Percentiles rank a stretch among this genome's conserved stretches.
Evolutionary conservation across 1,284 basidiomycete genomes (phyloP).

Genomic region (Malassezia arunalokei): DNA sequence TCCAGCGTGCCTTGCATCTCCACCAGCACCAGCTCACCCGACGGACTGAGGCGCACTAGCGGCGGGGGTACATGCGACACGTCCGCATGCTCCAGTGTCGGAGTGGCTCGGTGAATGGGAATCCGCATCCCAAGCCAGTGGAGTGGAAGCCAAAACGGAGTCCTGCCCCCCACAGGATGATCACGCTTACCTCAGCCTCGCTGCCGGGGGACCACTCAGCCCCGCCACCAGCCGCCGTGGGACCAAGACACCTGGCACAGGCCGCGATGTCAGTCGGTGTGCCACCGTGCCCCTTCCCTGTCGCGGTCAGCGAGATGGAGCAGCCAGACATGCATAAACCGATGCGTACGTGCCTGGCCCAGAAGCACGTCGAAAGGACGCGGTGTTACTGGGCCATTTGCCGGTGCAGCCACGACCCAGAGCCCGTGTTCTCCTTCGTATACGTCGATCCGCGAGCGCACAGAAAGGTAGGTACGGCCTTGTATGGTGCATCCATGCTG

Average conservation of each 20-base stretch:
- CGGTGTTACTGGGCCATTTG: conserved; percentile 13
- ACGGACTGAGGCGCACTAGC: conserved; percentile 19
- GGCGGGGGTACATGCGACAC: conserved; percentile 1
- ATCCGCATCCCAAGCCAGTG: conserved; percentile 10
- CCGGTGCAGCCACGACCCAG: neutral
- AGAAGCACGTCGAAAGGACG: neutral
- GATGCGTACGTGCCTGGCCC: no score
- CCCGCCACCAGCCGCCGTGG: no score
- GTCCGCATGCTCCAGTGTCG: neutral
- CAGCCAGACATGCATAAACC: no score
- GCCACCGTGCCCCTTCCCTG: no score
- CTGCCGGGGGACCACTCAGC: no score
- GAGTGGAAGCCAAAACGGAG: neutral
- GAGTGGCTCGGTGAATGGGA: conserved; percentile 3
- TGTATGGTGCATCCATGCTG: conserved; percentile 53
- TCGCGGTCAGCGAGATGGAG: no score
- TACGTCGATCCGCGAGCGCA: conserved; percentile 78
- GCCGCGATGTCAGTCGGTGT: no score
- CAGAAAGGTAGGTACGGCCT: neutral
- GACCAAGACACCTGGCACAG: no score
- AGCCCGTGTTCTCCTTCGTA: neutral
- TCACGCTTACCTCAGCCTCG: no score
- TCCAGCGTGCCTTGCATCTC: conserved; percentile 42
- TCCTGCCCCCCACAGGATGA: no score
- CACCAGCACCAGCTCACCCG: conserved; percentile 36